Conservation (phyloP, 2,329 filamentous ascomycete genomes). For the Xylaria sp. region DNA sequence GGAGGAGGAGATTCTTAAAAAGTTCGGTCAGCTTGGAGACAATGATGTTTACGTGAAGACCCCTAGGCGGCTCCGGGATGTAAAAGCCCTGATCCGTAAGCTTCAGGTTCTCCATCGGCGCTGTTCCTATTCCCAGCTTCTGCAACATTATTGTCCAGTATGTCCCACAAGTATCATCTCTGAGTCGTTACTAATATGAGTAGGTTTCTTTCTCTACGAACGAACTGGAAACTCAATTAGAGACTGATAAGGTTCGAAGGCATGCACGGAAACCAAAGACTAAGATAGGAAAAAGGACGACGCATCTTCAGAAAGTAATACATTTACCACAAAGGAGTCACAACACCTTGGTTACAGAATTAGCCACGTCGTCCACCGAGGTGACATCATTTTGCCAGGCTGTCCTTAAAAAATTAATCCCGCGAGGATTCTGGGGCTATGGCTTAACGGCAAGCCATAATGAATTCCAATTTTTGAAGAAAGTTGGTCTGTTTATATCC, state of each 20-base stretch:
- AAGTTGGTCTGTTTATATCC: conserved; percentile 80
- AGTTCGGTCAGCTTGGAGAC: conserved; percentile 49
- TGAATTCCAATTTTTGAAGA: conserved; percentile 67
- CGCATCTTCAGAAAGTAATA: conserved; percentile 37
- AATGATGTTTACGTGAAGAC: conserved; percentile 50
- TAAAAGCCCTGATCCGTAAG: conserved; percentile 68
- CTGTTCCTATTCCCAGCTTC: conserved; percentile 82
- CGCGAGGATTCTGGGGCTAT: conserved; percentile 77
- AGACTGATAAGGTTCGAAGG: conserved; percentile 24
- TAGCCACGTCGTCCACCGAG: conserved; percentile 72
- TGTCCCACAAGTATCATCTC: conserved; percentile 12
- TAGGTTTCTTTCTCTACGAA: conserved; percentile 37
- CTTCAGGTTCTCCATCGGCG: conserved; percentile 76
- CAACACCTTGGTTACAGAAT: conserved; percentile 65
- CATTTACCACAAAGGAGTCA: conserved; percentile 52
- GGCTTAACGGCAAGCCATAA: conserved; percentile 68
- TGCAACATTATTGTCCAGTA: conserved; percentile 82
- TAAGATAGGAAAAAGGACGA: conserved; percentile 30
- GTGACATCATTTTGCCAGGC: conserved; percentile 91
- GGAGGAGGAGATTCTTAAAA: conserved; percentile 77
- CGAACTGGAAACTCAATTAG: conserved; percentile 23
- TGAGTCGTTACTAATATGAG: conserved; percentile 33
- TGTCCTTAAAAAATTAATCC: conserved; percentile 76
- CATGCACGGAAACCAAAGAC: conserved; percentile 31
- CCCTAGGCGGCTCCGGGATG: conserved; percentile 75